Percentiles rank a stretch among this genome's conserved stretches.
These are phyloP conservation scores for Hemileia vastatrix DNA, from an alignment of 1,284 basidiomycete genomes.

Conservation along the genomic window DNA sequence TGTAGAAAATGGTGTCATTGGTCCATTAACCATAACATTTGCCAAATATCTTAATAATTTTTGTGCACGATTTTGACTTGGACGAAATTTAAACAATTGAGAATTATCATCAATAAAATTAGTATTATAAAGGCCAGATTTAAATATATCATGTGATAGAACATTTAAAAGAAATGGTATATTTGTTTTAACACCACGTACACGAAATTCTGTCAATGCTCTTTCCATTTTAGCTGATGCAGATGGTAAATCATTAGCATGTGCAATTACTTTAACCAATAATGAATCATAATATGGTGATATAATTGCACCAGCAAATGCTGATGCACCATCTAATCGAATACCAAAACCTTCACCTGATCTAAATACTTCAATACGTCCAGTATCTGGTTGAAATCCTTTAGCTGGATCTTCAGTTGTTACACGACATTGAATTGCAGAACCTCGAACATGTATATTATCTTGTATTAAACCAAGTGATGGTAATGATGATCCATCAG, in stretches of 20 bases:
- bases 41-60: conserved; percentile 93
- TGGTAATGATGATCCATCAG: conserved; percentile 79
- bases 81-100: conserved; percentile 94
- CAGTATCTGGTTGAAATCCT: conserved; percentile 93
- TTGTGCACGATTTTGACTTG: conserved; percentile 95
- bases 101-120: conserved; percentile 99
- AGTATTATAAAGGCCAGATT: conserved; percentile 96
- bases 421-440: conserved; percentile 96
- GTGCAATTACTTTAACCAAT: conserved; percentile 90
- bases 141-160: conserved; percentile 89
- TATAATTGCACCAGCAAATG: conserved; percentile 97
- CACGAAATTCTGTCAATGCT: conserved; percentile 98
- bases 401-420: conserved; percentile 89
- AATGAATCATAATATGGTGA: conserved; percentile 99
- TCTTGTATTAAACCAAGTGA: conserved; percentile 94
- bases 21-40: conserved; percentile 91
- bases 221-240: conserved; percentile 97
- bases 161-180: conserved; percentile 98
- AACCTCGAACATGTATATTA: conserved; percentile 87
- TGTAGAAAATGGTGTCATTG: conserved; percentile 70
- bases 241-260: conserved; percentile 94
- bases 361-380: conserved; percentile 97
- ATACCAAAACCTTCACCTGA: conserved; percentile 98
- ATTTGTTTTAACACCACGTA: conserved; percentile 79
- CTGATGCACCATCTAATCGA: conserved; percentile 88